Conservation (phyloP, 192 early-diverging fungal species). For the Phycomyces blakesleeanus region DNA sequence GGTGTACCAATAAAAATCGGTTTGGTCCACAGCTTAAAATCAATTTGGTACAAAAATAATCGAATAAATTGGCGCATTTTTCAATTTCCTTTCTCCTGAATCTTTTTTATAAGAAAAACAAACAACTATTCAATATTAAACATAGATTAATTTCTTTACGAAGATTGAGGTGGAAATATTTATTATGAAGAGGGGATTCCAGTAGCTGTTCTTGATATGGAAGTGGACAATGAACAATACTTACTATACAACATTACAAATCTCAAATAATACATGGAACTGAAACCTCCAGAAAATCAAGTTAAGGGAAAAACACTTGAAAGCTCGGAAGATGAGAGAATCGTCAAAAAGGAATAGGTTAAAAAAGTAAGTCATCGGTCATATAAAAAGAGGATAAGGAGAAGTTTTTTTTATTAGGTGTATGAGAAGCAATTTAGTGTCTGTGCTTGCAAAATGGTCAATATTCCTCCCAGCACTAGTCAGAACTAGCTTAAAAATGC, state of each 20-base stretch:
- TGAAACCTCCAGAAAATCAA: slow-evolving; percentile 2
- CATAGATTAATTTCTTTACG: neutral
- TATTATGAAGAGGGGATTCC: neutral
- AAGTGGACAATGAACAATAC: slow-evolving; percentile 5
- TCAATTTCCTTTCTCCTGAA: neutral
- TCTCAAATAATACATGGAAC: neutral
- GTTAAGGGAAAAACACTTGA: neutral
- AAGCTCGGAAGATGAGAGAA: no score
- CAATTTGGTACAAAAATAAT: no score
- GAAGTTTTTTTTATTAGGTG: neutral
- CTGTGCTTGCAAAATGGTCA: neutral
- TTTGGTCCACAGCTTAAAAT: no score
- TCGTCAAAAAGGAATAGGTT: neutral
- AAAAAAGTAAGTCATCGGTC: neutral
- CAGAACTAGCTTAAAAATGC: neutral
- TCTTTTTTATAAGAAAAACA: neutral
- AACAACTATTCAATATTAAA: neutral
- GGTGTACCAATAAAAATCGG: no score
- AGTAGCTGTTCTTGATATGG: neutral
- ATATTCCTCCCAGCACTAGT: neutral
- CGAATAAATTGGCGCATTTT: no score
- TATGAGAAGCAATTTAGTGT: slow-evolving; percentile 1
- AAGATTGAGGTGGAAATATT: slow-evolving; percentile 1
- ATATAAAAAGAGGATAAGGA: slow-evolving; percentile 2
- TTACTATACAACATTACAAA: neutral